Conservation (phyloP, 2,329 filamentous ascomycete genomes). For the Cladosporium velox region DNA sequence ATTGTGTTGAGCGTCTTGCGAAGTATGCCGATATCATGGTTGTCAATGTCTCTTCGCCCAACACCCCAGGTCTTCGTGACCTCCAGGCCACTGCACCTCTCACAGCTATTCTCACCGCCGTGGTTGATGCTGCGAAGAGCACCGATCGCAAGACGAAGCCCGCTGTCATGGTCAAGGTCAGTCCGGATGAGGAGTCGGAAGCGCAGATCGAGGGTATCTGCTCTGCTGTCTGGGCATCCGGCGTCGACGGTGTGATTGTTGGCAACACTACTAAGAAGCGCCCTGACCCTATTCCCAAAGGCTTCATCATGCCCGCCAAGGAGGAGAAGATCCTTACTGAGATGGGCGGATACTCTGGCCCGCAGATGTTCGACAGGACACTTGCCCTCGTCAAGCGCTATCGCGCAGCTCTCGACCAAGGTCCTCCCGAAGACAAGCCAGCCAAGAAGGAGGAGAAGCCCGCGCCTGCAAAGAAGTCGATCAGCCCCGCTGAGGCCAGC, state of each 20-base stretch:
- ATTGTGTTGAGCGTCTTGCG: slow-evolving; percentile 79
- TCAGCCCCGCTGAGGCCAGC: slow-evolving; percentile 28
- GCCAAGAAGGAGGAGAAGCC: slow-evolving; percentile 17
- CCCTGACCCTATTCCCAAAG: slow-evolving; percentile 67
- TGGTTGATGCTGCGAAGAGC: slow-evolving; percentile 74
- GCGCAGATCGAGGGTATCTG: slow-evolving; percentile 86
- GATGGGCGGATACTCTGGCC: slow-evolving; percentile 87
- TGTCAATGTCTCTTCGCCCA: slow-evolving; percentile 95
- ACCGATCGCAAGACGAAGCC: slow-evolving; percentile 72
- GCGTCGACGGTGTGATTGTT: slow-evolving; percentile 93
- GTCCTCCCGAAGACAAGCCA: slow-evolving; percentile 36
- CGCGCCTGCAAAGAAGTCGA: slow-evolving; percentile 1
- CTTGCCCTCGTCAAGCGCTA: slow-evolving; percentile 78
- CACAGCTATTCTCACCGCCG: slow-evolving; percentile 75
- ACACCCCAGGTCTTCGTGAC: slow-evolving; percentile 86
- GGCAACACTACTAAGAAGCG: slow-evolving; percentile 94
- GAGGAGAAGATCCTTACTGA: slow-evolving; percentile 72
- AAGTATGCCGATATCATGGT: slow-evolving; percentile 94
- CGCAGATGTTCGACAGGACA: slow-evolving; percentile 81
- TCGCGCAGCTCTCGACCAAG: slow-evolving; percentile 54
- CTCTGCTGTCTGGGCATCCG: slow-evolving; percentile 76
- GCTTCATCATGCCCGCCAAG: slow-evolving; percentile 62
- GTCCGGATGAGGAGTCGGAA: slow-evolving; percentile 87
- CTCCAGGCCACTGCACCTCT: slow-evolving; percentile 84
- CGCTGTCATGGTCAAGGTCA: slow-evolving; percentile 96